Percentiles rank a stretch among this genome's conserved stretches.
These are phyloP conservation scores for Blumeriella jaapii DNA, from an alignment of 2,329 filamentous ascomycete species.

Conservation along the genomic window DNA sequence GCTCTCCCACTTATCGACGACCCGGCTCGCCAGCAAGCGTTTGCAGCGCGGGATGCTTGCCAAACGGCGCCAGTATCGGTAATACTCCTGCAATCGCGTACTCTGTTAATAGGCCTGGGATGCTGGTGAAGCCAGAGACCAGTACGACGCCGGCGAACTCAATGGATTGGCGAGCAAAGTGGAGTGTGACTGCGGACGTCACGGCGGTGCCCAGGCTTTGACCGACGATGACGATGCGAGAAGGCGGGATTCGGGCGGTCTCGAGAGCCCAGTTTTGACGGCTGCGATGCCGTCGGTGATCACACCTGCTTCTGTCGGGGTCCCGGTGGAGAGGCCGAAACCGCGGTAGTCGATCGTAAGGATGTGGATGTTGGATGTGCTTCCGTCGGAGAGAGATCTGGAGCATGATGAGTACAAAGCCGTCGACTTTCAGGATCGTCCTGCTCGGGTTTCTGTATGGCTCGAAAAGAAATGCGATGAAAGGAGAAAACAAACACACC, in stretches of 20 bases:
- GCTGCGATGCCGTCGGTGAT: slow-evolving; percentile 67
- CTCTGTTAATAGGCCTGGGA: slow-evolving; percentile 58
- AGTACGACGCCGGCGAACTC: slow-evolving; percentile 74
- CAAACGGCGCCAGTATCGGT: slow-evolving; percentile 67
- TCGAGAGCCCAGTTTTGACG: slow-evolving; percentile 61
- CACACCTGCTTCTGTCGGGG: slow-evolving; percentile 67
- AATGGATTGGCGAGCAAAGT: slow-evolving; percentile 45
- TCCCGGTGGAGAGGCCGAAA: slow-evolving; percentile 71
- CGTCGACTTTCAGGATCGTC: too few relatives aligned
- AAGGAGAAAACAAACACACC: too few relatives aligned
- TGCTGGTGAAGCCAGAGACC: slow-evolving; percentile 65
- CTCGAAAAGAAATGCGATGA: too few relatives aligned
- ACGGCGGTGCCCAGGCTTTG: slow-evolving; percentile 87
- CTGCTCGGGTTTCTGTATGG: too few relatives aligned
- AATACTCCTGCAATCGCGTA: slow-evolving; percentile 72
- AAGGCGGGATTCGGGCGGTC: slow-evolving; percentile 50
- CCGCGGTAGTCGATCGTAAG: slow-evolving; percentile 88
- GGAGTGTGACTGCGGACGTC: slow-evolving; percentile 60
- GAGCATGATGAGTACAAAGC: too few relatives aligned
- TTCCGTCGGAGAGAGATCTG: slow-evolving; percentile 61
- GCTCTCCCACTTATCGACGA: slow-evolving; percentile 77
- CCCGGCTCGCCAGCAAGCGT: slow-evolving; percentile 45
- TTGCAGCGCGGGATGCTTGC: slow-evolving; percentile 52
- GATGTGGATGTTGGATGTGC: slow-evolving; percentile 60
- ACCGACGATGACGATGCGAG: slow-evolving; percentile 68